Percentiles rank a stretch among this genome's conserved stretches.
Evolutionary conservation across 768 basidiomycete species (phyloP).

Genomic region (Mycena epipterygia): DNA sequence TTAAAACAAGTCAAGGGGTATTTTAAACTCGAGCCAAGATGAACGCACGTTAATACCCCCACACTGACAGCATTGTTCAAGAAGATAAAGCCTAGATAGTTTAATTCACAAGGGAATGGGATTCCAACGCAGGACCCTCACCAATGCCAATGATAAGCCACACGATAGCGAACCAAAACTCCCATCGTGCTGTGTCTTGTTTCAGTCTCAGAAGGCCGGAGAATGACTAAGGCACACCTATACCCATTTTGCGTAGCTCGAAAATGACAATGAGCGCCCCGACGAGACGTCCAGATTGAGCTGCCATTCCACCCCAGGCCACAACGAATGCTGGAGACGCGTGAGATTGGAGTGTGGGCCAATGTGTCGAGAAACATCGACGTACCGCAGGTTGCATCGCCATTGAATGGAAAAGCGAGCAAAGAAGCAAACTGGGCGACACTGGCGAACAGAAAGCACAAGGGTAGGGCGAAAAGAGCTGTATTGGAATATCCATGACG

Average conservation of each 20-base stretch:
- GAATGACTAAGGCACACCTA: constrained; percentile 25
- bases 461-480: constrained; percentile 40
- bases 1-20: constrained; percentile 2
- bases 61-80: constrained; percentile 54
- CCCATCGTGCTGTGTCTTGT: constrained; percentile 38
- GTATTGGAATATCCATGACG: constrained; percentile 35
- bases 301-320: constrained; percentile 60
- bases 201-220: not conserved
- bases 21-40: not conserved
- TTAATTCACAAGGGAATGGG: not conserved
- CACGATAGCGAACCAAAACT: constrained; percentile 47
- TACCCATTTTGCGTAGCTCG: constrained; percentile 48
- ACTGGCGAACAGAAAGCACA: constrained; percentile 48
- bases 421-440: constrained; percentile 48
- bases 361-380: not conserved
- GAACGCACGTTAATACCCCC: constrained; percentile 50
- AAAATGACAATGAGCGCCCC: constrained; percentile 53
- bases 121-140: constrained; percentile 36
- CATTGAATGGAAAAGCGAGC: constrained; percentile 40
- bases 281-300: constrained; percentile 53
- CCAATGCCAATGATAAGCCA: constrained; percentile 51
- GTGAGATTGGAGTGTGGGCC: not conserved
- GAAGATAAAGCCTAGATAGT: constrained; percentile 52
- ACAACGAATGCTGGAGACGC: constrained; percentile 54
- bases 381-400: constrained; percentile 38